phyloP scores from a whole-genome alignment of 805 yeast species.

The Kockiozyma suomiensis region DNA sequence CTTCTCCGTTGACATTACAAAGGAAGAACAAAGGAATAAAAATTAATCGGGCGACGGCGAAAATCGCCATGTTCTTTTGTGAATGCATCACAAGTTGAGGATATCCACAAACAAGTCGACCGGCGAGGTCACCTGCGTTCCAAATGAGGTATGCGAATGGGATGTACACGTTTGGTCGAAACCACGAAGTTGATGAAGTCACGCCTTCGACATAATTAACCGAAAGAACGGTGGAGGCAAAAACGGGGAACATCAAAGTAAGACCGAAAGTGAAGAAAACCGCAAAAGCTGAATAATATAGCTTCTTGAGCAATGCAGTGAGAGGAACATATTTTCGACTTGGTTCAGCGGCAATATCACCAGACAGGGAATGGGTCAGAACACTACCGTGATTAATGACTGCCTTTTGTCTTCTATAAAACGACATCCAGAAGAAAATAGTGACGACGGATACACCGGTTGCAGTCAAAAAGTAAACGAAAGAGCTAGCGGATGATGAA shows the following conservation, averaged over 20 bases:
- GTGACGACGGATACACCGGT: constrained; percentile 51
- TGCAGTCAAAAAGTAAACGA: constrained; percentile 55
- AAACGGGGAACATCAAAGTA: constrained; percentile 84
- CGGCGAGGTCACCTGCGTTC: constrained; percentile 86
- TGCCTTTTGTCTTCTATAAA: constrained; percentile 39
- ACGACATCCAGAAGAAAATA: constrained; percentile 47
- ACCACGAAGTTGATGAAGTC: constrained; percentile 21
- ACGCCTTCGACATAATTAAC: constrained; percentile 44
- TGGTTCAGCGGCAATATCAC: constrained; percentile 10
- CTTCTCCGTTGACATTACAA: constrained; percentile 58
- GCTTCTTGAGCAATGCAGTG: constrained; percentile 58
- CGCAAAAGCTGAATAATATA: constrained; percentile 64
- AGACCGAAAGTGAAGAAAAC: constrained; percentile 73
- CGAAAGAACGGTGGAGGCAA: constrained; percentile 72
- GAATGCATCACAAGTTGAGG: constrained; percentile 32
- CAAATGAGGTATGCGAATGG: constrained; percentile 82
- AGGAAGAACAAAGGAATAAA: constrained; percentile 74
- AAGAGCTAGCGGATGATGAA: constrained; percentile 25
- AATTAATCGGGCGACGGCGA: constrained; percentile 34
- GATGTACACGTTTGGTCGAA: constrained; percentile 50
- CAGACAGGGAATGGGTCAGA: not conserved
- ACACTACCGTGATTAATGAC: constrained; percentile 27
- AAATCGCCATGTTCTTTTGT: constrained; percentile 16
- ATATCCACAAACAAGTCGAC: constrained; percentile 68
- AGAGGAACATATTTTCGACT: constrained; percentile 57